These are phyloP conservation scores for Ceratocystis colombiana DNA, from an alignment of 2,329 filamentous ascomycete genomes.

Conservation along the genomic window DNA sequence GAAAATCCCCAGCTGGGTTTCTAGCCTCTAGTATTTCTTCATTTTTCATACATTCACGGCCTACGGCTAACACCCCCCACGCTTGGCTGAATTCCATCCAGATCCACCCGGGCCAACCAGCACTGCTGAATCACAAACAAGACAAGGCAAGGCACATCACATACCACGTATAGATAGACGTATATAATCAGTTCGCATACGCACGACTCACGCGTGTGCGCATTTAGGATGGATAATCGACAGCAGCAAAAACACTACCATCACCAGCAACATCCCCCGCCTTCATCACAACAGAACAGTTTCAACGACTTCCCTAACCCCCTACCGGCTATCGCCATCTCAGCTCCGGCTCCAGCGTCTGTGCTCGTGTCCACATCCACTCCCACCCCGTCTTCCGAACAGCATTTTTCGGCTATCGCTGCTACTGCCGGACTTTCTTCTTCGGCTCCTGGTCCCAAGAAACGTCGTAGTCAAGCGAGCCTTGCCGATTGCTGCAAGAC, in stretches of 20 bases:
- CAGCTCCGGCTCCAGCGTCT: background rate
- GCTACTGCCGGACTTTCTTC: background rate
- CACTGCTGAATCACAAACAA: too few relatives aligned
- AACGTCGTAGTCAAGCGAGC: constrained; percentile 31
- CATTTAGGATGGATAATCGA: background rate
- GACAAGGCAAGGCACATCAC: too few relatives aligned
- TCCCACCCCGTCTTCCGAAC: constrained; percentile 21
- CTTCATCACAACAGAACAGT: constrained; percentile 11
- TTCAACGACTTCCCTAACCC: constrained; percentile 20
- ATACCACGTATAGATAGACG: too few relatives aligned
- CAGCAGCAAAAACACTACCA: background rate
- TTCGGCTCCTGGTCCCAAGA: constrained; percentile 30
- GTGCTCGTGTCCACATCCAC: constrained; percentile 1
- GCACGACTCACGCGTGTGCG: background rate
- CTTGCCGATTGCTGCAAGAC: constrained; percentile 34
- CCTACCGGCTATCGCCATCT: constrained; percentile 14
- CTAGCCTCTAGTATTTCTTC: constrained; percentile 3
- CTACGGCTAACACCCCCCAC: constrained; percentile 5
- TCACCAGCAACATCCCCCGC: background rate
- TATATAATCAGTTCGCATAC: background rate
- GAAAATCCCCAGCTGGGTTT: constrained; percentile 1
- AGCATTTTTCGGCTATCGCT: too few relatives aligned
- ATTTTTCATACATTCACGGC: constrained; percentile 7
- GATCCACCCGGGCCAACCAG: too few relatives aligned
- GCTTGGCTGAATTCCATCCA: background rate